Conservation (phyloP, 768 basidiomycete genomes). For the Collybiopsis luxurians region DNA sequence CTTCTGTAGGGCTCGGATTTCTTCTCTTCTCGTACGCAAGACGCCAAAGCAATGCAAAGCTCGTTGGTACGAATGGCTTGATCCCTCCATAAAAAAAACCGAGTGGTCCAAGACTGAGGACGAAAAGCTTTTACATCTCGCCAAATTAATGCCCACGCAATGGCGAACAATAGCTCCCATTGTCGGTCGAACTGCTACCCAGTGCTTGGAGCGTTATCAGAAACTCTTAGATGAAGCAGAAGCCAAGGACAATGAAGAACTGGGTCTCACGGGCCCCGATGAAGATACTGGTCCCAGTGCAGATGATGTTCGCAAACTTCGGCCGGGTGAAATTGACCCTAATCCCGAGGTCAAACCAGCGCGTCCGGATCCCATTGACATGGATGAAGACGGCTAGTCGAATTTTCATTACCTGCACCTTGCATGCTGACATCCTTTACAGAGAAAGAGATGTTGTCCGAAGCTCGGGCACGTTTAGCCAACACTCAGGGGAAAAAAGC, state of each 20-base stretch:
- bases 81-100: constrained; percentile 99
- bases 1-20: constrained; percentile 87
- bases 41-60: constrained; percentile 99
- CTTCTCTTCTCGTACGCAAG: constrained; percentile 94
- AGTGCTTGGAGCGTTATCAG: constrained; percentile 97
- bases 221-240: constrained; percentile 97
- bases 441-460: constrained; percentile 99
- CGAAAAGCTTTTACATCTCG: constrained; percentile 95
- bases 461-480: constrained; percentile 95
- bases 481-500: constrained; percentile 99
- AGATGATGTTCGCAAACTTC: constrained; percentile 86
- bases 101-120: constrained; percentile 99
- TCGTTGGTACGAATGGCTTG: constrained; percentile 99
- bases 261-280: constrained; percentile 84
- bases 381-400: constrained; percentile 91
- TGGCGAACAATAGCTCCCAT: constrained; percentile 99
- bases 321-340: constrained; percentile 97
- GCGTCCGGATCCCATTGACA: constrained; percentile 97
- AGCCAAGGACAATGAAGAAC: constrained; percentile 92
- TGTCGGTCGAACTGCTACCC: constrained; percentile 95
- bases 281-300: constrained; percentile 81
- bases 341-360: constrained; percentile 99
- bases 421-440: constrained; percentile 6
- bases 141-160: constrained; percentile 99
- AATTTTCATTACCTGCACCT: background rate